Percentiles rank a stretch among this genome's conserved stretches.
phyloP scores from a whole-genome alignment of 2,329 filamentous ascomycete genomes.

The Hortaea werneckii region DNA sequence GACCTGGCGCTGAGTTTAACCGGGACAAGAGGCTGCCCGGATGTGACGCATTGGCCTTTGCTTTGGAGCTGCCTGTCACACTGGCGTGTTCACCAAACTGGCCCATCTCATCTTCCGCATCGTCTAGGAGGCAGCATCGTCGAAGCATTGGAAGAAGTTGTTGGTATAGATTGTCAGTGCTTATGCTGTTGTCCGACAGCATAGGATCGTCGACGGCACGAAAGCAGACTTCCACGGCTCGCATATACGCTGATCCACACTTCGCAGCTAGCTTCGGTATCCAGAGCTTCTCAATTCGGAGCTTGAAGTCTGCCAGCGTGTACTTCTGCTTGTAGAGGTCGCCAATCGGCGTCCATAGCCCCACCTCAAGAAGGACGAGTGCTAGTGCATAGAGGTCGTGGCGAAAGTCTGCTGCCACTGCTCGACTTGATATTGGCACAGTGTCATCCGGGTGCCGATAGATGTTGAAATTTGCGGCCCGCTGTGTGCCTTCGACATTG shows the following conservation, averaged over 20 bases:
- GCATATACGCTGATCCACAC: constrained; percentile 66
- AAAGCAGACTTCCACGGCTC: constrained; percentile 63
- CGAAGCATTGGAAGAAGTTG: constrained; percentile 23
- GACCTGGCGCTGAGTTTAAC: constrained; percentile 11
- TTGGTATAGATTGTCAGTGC: constrained; percentile 20
- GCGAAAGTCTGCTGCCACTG: constrained; percentile 38
- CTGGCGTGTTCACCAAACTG: background rate
- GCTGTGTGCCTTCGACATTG: constrained; percentile 36
- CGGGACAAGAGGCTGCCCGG: constrained; percentile 7
- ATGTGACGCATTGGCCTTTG: background rate
- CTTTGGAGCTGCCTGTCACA: background rate
- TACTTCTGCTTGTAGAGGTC: constrained; percentile 51
- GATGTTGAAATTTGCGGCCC: constrained; percentile 42
- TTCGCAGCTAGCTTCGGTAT: constrained; percentile 54
- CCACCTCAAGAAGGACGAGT: constrained; percentile 63
- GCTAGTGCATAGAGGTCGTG: constrained; percentile 64
- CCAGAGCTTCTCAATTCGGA: constrained; percentile 53
- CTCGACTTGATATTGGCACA: constrained; percentile 26
- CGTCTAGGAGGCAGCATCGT: constrained; percentile 26
- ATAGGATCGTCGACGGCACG: constrained; percentile 49
- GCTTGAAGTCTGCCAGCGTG: constrained; percentile 52
- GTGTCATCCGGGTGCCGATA: constrained; percentile 55
- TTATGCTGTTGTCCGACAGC: constrained; percentile 13
- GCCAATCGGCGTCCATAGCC: constrained; percentile 60
- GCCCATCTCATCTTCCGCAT: constrained; percentile 13